Base-by-base conservation (phyloP, 2,329 filamentous ascomycete genomes). In the Claviceps africana region DNA sequence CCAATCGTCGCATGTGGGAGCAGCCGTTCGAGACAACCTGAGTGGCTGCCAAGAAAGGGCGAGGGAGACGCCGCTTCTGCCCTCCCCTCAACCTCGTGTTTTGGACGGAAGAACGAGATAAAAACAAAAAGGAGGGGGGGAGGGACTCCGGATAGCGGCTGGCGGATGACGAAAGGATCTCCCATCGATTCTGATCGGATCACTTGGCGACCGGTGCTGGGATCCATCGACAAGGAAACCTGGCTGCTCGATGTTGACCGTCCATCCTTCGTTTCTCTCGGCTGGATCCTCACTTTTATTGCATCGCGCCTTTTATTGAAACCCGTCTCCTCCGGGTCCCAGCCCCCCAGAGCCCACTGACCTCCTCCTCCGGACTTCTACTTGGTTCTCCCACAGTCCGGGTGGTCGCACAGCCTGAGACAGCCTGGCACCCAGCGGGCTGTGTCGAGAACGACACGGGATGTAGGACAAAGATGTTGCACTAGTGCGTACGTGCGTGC, bases 361-460 rank as follows among this genome's bases (percentile, higher is more conserved):
- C 21, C 22, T 15, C 4, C 17, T n/a, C 17, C 42, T 44, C 13
- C 42, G 21, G 21, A 15, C 11, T 44, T 25, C 0, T 25, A 8
- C 42, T 44, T 8, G 21, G 21, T 45, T 45, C 15, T 45, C 43
- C 43, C 43, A 45, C 15, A 19, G 30, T n/a, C 13, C 39, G 39
- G 28, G 28, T n/a, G 48, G 48, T 50, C 22, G 25, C 48, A 50
- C 48, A 33, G 39, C 48, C 48, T 50, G 40, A 50, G 48, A 50
- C 48, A 50, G 6, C 19, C 21, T 49, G 37, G 47, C 35, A n/a
- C 25, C 17, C 47, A 31, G 37, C 37, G 37, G 37, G 37, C 47
- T 49, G 25, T 49, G 47, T 49, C 31, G 22, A 49, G 47, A 42
- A 42, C 6, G 40, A 46, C 44, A 49, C 35, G 47, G 19, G 11